Evolutionary conservation across 352 stramenopile genomes (phyloP).

Genomic region (Halophytophthora batemanensis): DNA sequence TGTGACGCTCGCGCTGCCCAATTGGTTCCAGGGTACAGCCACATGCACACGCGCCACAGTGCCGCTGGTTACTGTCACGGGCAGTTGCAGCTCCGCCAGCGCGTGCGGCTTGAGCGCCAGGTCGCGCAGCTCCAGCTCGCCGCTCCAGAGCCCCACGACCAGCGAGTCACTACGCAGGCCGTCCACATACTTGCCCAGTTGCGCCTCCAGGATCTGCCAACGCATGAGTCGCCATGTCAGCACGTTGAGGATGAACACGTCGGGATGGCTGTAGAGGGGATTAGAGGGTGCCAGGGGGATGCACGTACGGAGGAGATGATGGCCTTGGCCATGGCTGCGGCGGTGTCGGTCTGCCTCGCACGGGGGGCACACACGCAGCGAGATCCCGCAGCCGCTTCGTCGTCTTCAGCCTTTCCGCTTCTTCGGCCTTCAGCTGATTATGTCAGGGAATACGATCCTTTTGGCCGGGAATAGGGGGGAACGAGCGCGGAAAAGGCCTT

Average conservation of each 20-base stretch:
- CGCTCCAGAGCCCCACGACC: conserved; percentile 82
- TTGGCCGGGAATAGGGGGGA: too few relatives aligned
- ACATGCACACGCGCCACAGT: conserved; percentile 63
- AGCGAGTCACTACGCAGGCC: conserved; percentile 74
- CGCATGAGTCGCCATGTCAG: not conserved
- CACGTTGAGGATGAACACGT: not conserved
- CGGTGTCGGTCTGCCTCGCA: not conserved
- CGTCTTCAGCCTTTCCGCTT: too few relatives aligned
- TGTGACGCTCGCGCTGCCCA: conserved; percentile 74
- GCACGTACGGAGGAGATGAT: conserved; percentile 62
- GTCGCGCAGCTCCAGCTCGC: conserved; percentile 71
- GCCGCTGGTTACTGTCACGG: conserved; percentile 59
- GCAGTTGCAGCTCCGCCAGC: conserved; percentile 70
- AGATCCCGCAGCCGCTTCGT: too few relatives aligned
- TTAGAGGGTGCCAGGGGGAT: not conserved
- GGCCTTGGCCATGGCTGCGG: conserved; percentile 52
- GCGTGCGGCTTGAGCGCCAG: conserved; percentile 77
- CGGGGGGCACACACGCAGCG: too few relatives aligned
- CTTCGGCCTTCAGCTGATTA: too few relatives aligned
- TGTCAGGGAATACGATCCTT: too few relatives aligned
- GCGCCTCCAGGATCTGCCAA: conserved; percentile 68
- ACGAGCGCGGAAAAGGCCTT: too few relatives aligned
- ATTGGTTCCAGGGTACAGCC: conserved; percentile 83
- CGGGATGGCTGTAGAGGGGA: not conserved
- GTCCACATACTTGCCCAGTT: conserved; percentile 82